These are phyloP conservation scores for Fusarium bulbicola DNA, from an alignment of 2,329 filamentous ascomycete species.

Conservation along the genomic window DNA sequence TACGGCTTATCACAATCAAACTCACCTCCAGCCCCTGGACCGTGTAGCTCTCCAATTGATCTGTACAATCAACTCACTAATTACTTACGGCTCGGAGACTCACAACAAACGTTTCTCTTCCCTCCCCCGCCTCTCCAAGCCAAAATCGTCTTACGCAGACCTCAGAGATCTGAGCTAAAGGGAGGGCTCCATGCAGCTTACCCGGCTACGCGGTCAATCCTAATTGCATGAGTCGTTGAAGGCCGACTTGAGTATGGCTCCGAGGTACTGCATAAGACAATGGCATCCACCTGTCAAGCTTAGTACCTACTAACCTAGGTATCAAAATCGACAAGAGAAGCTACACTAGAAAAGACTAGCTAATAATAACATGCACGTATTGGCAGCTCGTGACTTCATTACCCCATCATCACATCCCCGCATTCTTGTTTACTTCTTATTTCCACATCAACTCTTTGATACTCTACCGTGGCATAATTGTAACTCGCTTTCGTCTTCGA, in stretches of 20 bases:
- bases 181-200: conserved; percentile 20
- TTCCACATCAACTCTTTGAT: not conserved
- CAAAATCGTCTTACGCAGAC: conserved; percentile 12
- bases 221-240: not conserved
- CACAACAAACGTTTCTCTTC: not conserved
- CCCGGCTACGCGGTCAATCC: not conserved
- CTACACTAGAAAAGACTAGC: not conserved
- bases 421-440: conserved; percentile 14
- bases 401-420: conserved; percentile 20
- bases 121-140: conserved; percentile 8
- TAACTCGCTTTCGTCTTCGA: not conserved
- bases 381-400: conserved; percentile 29
- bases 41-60: not conserved
- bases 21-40: not conserved
- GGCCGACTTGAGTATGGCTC: not conserved
- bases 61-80: not conserved
- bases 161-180: conserved; percentile 6
- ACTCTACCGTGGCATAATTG: not conserved
- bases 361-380: conserved; percentile 10
- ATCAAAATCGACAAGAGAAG: not conserved
- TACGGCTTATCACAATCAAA: not conserved
- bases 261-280: not conserved
- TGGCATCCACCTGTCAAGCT: not conserved
- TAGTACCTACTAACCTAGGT: not conserved
- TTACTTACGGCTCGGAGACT: not conserved